Conservation (phyloP, 1,284 basidiomycete genomes). For the Naganishia liquefaciens region DNA sequence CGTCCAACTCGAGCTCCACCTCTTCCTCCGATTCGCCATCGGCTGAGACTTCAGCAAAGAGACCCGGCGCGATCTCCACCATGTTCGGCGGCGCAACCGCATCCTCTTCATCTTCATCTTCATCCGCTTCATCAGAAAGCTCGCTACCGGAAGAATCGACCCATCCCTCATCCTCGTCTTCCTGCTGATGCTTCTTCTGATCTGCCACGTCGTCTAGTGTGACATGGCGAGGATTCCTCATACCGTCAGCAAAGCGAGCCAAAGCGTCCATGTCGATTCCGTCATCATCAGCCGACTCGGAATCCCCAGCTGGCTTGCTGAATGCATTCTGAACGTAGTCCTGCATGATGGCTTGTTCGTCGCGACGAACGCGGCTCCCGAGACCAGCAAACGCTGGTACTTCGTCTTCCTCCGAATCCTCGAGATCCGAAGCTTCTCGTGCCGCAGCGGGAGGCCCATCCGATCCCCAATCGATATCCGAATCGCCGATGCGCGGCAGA, state of each 20-base stretch:
- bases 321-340: constrained; percentile 32
- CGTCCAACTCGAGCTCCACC: constrained; percentile 29
- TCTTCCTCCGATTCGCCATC: constrained; percentile 31
- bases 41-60: constrained; percentile 18
- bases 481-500: constrained; percentile 43
- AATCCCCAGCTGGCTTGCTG: constrained; percentile 7
- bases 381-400: constrained; percentile 31
- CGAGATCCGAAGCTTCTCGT: constrained; percentile 25
- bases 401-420: constrained; percentile 39
- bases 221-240: constrained; percentile 31
- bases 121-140: constrained; percentile 13
- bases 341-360: constrained; percentile 27
- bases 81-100: background rate
- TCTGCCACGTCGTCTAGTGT: constrained; percentile 34
- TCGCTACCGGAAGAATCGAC: constrained; percentile 35
- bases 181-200: constrained; percentile 23
- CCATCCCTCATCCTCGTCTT: constrained; percentile 38
- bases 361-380: constrained; percentile 10
- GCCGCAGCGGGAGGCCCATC: constrained; percentile 43
- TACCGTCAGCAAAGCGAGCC: constrained; percentile 38
- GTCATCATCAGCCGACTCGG: constrained; percentile 36
- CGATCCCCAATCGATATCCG: constrained; percentile 54
- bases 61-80: constrained; percentile 26
- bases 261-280: constrained; percentile 41
- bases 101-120: constrained; percentile 13